phyloP scores from a whole-genome alignment of 352 stramenopile genomes.

The Pythium chondricola region DNA sequence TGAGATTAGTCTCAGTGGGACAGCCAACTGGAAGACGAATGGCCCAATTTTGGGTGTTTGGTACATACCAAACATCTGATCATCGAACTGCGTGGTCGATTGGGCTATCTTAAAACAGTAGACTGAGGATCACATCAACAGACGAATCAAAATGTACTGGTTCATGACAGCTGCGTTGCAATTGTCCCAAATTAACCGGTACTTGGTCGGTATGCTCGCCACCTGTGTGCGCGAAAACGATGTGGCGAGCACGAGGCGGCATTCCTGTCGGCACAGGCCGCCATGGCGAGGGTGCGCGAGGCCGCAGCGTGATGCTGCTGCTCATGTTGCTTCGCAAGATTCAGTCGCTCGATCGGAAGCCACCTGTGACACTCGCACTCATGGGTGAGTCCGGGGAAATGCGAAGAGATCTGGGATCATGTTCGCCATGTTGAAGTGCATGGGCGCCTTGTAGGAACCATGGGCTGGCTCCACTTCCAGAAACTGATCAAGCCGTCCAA shows the following conservation, averaged over 20 bases:
- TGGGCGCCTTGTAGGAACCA: slow-evolving; percentile 25
- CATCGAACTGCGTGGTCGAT: not conserved
- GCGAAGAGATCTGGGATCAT: too few relatives aligned
- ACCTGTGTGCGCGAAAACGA: too few relatives aligned
- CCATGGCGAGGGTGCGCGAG: slow-evolving; percentile 3
- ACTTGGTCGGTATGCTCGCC: too few relatives aligned
- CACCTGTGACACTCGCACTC: slow-evolving; percentile 24
- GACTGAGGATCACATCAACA: not conserved
- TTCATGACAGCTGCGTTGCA: slow-evolving; percentile 2
- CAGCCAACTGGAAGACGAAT: slow-evolving; percentile 9
- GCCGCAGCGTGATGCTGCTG: slow-evolving; percentile 15
- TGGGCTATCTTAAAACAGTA: slow-evolving; percentile 5
- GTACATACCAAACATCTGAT: slow-evolving; percentile 5
- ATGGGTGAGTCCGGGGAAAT: slow-evolving; percentile 23
- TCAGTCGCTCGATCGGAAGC: slow-evolving; percentile 53
- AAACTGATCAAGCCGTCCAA: slow-evolving; percentile 26
- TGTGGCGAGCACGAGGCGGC: slow-evolving; percentile 6
- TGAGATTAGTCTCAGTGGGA: slow-evolving; percentile 15
- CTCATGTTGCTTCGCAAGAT: slow-evolving; percentile 36
- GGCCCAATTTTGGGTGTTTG: slow-evolving; percentile 8
- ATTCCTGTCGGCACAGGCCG: not conserved
- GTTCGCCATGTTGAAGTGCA: not conserved
- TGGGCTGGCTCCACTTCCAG: slow-evolving; percentile 58
- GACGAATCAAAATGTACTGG: slow-evolving; percentile 21
- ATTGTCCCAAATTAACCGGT: slow-evolving; percentile 5